These are phyloP conservation scores for Pythium insidiosum DNA, from an alignment of 352 stramenopile species.

Conservation along the genomic window DNA sequence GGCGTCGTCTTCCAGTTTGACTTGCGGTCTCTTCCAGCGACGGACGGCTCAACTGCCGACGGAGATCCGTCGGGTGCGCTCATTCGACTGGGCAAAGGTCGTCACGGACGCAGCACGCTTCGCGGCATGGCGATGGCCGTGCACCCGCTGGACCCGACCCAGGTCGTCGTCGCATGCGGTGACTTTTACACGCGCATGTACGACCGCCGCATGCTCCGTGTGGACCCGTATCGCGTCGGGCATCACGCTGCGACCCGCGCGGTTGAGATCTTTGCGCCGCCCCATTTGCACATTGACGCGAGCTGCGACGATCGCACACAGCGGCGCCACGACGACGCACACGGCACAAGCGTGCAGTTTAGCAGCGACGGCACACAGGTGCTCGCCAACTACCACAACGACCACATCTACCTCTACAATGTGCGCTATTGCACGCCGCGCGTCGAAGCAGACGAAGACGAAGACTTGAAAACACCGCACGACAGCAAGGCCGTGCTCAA, in stretches of 20 bases:
- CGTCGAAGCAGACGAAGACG: not conserved
- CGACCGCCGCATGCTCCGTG: slow-evolving; percentile 66
- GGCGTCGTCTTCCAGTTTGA: slow-evolving; percentile 82
- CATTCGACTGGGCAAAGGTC: slow-evolving; percentile 54
- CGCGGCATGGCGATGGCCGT: slow-evolving; percentile 65
- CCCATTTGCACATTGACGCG: slow-evolving; percentile 65
- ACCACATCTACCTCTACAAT: slow-evolving; percentile 80
- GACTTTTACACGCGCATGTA: slow-evolving; percentile 78
- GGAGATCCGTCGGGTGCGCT: slow-evolving; percentile 37
- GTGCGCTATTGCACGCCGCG: slow-evolving; percentile 10
- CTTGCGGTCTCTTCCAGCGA: slow-evolving; percentile 40
- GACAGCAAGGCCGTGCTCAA: too few species aligned
- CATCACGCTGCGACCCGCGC: slow-evolving; percentile 29
- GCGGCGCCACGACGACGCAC: slow-evolving; percentile 38
- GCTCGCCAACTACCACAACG: slow-evolving; percentile 79
- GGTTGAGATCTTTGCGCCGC: slow-evolving; percentile 58
- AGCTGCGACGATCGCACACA: slow-evolving; percentile 28
- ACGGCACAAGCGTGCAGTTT: slow-evolving; percentile 80
- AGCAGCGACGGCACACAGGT: slow-evolving; percentile 57
- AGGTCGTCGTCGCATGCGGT: slow-evolving; percentile 62
- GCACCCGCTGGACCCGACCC: slow-evolving; percentile 65
- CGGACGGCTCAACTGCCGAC: slow-evolving; percentile 13
- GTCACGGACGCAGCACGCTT: slow-evolving; percentile 31
- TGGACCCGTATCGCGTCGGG: slow-evolving; percentile 14
- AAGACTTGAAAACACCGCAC: not conserved